phyloP scores from a whole-genome alignment of 2,329 filamentous ascomycete species.

The Orbilia brochopaga region DNA sequence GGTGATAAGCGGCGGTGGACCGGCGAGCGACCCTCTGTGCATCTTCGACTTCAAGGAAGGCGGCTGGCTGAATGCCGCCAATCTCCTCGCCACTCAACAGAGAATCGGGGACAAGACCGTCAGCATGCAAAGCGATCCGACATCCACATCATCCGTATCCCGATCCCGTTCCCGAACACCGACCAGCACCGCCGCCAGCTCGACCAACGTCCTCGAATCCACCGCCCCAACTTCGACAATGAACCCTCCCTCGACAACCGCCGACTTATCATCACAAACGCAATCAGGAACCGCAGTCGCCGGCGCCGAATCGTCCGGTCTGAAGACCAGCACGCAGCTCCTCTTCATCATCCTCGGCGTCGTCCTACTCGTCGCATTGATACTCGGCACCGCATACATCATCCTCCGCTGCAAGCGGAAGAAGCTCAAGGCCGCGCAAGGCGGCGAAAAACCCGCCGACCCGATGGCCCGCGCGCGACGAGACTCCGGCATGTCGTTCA shows the following conservation, averaged over 20 bases:
- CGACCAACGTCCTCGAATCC: slow-evolving; percentile 10
- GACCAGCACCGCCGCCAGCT: slow-evolving; percentile 9
- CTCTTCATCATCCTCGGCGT: slow-evolving; percentile 54
- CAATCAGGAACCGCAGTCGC: slow-evolving; percentile 16
- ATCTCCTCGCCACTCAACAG: slow-evolving; percentile 39
- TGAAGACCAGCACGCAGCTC: slow-evolving; percentile 52
- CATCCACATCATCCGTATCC: slow-evolving; percentile 26
- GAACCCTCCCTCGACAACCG: slow-evolving; percentile 11
- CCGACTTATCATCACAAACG: slow-evolving; percentile 21
- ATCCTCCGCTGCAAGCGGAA: slow-evolving; percentile 51
- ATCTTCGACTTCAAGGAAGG: slow-evolving; percentile 51
- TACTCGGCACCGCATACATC: slow-evolving; percentile 51
- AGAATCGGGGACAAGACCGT: slow-evolving; percentile 15
- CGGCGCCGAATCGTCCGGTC: slow-evolving; percentile 22
- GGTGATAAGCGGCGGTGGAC: slow-evolving; percentile 53
- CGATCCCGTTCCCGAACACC: slow-evolving; percentile 23
- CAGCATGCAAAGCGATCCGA: slow-evolving; percentile 10
- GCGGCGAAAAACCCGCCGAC: slow-evolving; percentile 38
- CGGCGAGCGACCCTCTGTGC: slow-evolving; percentile 48
- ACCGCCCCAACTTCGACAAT: slow-evolving; percentile 27
- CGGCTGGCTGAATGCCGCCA: slow-evolving; percentile 53
- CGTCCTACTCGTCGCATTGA: slow-evolving; percentile 50
- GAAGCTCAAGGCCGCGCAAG: slow-evolving; percentile 39
- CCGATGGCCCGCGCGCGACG: slow-evolving; percentile 21
- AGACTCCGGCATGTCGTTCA: slow-evolving; percentile 53